Evolutionary conservation across 2,329 filamentous ascomycete genomes (phyloP).

Genomic region (Bimuria novae-zelandiae): DNA sequence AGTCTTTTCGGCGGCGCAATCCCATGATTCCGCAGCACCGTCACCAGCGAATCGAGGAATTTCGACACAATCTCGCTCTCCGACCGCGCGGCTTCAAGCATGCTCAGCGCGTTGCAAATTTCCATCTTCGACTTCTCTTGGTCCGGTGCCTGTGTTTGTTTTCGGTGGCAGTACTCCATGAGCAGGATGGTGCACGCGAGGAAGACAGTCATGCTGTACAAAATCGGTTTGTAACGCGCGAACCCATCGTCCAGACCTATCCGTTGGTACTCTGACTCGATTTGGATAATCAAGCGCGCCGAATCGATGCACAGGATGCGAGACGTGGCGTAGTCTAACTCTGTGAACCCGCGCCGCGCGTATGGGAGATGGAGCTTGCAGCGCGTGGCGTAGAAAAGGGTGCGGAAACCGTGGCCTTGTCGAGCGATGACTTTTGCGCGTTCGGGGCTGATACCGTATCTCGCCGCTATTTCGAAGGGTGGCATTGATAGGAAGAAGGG

Average conservation of each 20-base stretch:
- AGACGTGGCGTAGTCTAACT: constrained; percentile 39
- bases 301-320: constrained; percentile 42
- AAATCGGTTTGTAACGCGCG: constrained; percentile 33
- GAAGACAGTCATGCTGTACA: constrained; percentile 30
- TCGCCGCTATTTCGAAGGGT: constrained; percentile 2
- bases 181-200: constrained; percentile 47
- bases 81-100: constrained; percentile 40
- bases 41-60: constrained; percentile 40
- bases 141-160: constrained; percentile 23
- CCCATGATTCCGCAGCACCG: constrained; percentile 33
- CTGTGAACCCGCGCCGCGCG: constrained; percentile 26
- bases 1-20: constrained; percentile 13
- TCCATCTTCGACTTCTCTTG: constrained; percentile 35
- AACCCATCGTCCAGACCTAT: background rate
- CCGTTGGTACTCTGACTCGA: constrained; percentile 11
- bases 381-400: constrained; percentile 41
- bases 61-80: constrained; percentile 35
- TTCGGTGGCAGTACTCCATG: constrained; percentile 46
- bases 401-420: constrained; percentile 43
- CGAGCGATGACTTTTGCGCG: constrained; percentile 22
- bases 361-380: constrained; percentile 46
- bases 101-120: constrained; percentile 36
- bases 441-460: constrained; percentile 11
- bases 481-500: constrained; percentile 45
- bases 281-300: constrained; percentile 39